A percentile compares a stretch with the other conserved stretches of the same genome.
These are phyloP conservation scores for Phytopythium vexans DNA, from an alignment of 352 stramenopile species.

Conservation along the genomic window DNA sequence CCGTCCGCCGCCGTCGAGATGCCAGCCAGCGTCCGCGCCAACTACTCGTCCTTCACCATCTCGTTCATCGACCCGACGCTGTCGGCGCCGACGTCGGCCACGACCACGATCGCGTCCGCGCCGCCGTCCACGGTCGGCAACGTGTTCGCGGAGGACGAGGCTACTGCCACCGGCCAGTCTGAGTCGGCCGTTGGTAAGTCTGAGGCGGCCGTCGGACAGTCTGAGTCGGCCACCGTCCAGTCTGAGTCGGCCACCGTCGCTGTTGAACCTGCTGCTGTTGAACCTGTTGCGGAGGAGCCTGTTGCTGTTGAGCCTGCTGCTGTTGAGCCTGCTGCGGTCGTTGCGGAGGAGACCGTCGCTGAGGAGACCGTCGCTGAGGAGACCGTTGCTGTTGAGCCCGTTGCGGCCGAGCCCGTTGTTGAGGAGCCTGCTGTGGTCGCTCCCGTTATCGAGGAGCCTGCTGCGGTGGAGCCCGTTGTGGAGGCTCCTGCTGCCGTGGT, in stretches of 20 bases:
- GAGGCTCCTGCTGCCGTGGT: neutral
- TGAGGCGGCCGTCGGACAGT: neutral
- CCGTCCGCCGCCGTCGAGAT: slow-evolving; percentile 24
- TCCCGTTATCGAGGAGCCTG: slow-evolving; percentile 5
- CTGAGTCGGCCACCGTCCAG: too few species aligned
- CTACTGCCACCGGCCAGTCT: neutral
- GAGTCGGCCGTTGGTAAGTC: neutral
- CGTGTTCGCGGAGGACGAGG: neutral
- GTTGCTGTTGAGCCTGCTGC: slow-evolving; percentile 1
- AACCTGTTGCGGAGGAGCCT: slow-evolving; percentile 5
- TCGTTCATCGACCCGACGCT: slow-evolving; percentile 49
- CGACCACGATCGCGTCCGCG: slow-evolving; percentile 23
- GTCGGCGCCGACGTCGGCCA: slow-evolving; percentile 25
- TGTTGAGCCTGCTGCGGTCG: neutral
- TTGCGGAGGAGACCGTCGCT: slow-evolving; percentile 3
- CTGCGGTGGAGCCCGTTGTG: neutral
- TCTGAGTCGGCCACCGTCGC: too few species aligned
- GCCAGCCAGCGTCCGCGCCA: slow-evolving; percentile 39
- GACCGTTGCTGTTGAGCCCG: slow-evolving; percentile 1
- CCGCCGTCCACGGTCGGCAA: slow-evolving; percentile 14
- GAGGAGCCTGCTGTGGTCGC: slow-evolving; percentile 4
- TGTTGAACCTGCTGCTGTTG: too few species aligned
- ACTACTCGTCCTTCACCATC: slow-evolving; percentile 54
- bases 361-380: slow-evolving; percentile 5
- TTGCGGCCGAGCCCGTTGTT: neutral